Evolutionary conservation across 305 asterid genomes (phyloP).

Genomic region (Fraxinus paxiana): DNA sequence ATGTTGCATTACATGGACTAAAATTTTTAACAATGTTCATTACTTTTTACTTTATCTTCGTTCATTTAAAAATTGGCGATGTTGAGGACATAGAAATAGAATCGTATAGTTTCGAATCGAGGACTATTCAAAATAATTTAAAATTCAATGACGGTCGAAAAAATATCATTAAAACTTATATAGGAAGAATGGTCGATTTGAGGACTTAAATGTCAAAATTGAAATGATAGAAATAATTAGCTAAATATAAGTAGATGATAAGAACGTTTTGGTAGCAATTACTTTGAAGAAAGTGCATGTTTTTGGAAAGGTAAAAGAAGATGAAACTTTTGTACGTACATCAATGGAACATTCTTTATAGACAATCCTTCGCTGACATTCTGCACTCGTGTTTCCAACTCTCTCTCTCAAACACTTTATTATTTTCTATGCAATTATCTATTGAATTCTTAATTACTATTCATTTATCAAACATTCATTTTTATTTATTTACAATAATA

Average conservation of each 20-base stretch:
- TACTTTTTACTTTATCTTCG: neutral
- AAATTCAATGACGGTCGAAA: neutral
- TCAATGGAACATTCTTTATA: slow-evolving; percentile 27
- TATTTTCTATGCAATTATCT: too few relatives aligned
- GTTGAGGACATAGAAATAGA: neutral
- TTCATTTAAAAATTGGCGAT: neutral
- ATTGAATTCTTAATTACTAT: neutral
- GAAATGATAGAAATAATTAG: neutral
- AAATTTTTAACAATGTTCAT: neutral
- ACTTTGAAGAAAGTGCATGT: neutral
- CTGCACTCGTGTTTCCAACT: slow-evolving; percentile 41
- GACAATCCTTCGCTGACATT: slow-evolving; percentile 45
- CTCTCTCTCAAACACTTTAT: neutral
- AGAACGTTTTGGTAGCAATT: neutral
- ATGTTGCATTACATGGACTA: neutral
- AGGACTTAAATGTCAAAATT: neutral
- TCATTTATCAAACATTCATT: neutral
- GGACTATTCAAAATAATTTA: neutral
- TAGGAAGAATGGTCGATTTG: neutral
- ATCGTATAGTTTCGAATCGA: neutral
- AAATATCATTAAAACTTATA: too few relatives aligned
- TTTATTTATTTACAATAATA: too few relatives aligned
- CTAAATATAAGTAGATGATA: neutral
- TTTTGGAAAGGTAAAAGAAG: neutral
- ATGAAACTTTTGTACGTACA: slow-evolving; percentile 18